These are phyloP conservation scores for Leishmania amazonensis DNA, from an alignment of 208 protist genomes.

Conservation along the genomic window DNA sequence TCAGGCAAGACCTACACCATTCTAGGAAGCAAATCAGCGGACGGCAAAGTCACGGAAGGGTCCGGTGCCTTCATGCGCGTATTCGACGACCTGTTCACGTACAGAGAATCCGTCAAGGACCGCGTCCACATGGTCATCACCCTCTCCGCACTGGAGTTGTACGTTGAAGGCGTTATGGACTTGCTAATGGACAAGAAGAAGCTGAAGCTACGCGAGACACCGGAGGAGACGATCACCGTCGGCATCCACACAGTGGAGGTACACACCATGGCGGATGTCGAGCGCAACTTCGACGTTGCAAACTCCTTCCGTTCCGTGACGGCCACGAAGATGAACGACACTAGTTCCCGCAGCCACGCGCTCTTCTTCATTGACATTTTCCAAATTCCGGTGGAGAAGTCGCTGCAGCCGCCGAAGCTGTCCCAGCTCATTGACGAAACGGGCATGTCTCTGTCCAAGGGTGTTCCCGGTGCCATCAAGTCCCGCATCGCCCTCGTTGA, in stretches of 20 bases:
- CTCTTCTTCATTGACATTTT: slow-evolving; percentile 92
- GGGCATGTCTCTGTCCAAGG: slow-evolving; percentile 34
- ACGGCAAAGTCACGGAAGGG: slow-evolving; percentile 41
- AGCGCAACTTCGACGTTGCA: slow-evolving; percentile 71
- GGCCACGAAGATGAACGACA: slow-evolving; percentile 91
- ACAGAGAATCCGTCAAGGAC: slow-evolving; percentile 45
- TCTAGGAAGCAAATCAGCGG: slow-evolving; percentile 60
- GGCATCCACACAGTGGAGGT: slow-evolving; percentile 75
- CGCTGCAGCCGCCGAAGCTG: slow-evolving; percentile 35
- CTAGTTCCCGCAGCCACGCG: slow-evolving; percentile 89
- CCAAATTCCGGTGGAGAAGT: slow-evolving; percentile 41
- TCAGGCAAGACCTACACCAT: slow-evolving; percentile 94
- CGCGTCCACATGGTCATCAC: slow-evolving; percentile 70
- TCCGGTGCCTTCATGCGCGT: slow-evolving; percentile 87
- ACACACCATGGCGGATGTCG: slow-evolving; percentile 68
- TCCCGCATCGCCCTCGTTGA: slow-evolving; percentile 96
- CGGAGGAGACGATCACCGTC: slow-evolving; percentile 69
- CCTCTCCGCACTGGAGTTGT: slow-evolving; percentile 88
- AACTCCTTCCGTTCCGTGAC: slow-evolving; percentile 79
- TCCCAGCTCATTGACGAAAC: slow-evolving; percentile 59
- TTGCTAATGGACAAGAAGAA: slow-evolving; percentile 79
- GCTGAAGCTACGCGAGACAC: slow-evolving; percentile 80
- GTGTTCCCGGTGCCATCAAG: slow-evolving; percentile 74
- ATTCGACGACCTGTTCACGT: slow-evolving; percentile 85
- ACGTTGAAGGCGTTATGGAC: slow-evolving; percentile 90